Percentiles rank a stretch among this genome's conserved stretches.
phyloP scores from a whole-genome alignment of 306 rosid species.

The Lathyrus sativus region DNA sequence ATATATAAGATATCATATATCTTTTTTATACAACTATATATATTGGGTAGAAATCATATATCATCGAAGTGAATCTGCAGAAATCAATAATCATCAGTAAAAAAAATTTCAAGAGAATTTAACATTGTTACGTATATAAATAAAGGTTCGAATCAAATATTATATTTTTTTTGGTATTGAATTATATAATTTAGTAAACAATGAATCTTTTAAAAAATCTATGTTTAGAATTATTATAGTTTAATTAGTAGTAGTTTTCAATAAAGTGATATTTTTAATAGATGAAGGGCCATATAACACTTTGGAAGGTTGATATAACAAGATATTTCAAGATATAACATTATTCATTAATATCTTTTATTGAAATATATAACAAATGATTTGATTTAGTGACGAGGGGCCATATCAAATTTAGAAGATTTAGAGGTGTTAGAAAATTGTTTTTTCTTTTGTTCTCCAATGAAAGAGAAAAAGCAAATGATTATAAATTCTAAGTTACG shows the following conservation, averaged over 20 bases:
- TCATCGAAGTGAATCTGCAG: too few species aligned
- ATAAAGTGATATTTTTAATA: conserved; percentile 10
- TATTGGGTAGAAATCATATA: too few species aligned
- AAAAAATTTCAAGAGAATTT: too few species aligned
- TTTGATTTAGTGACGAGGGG: conserved; percentile 31
- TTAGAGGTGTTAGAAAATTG: neutral
- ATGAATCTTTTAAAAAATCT: conserved; percentile 2
- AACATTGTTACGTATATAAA: too few species aligned
- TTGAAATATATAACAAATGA: conserved; percentile 1
- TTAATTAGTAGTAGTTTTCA: conserved; percentile 8
- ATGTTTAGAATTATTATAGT: neutral
- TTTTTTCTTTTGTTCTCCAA: conserved; percentile 28
- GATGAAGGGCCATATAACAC: conserved; percentile 20
- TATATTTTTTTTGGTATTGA: neutral
- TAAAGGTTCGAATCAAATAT: too few species aligned
- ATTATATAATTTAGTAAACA: neutral
- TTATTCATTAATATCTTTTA: conserved; percentile 7
- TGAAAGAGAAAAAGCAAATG: conserved; percentile 13
- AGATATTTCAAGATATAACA: conserved; percentile 7
- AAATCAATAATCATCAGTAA: too few species aligned
- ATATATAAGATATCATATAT: neutral
- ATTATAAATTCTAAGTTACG: conserved; percentile 17
- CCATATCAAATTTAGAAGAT: conserved; percentile 38
- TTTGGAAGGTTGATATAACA: conserved; percentile 17
- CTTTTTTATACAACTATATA: neutral